Evolutionary conservation across 176 grass and related monocot genomes (phyloP).

Genomic region (Melocanna baccifera): DNA sequence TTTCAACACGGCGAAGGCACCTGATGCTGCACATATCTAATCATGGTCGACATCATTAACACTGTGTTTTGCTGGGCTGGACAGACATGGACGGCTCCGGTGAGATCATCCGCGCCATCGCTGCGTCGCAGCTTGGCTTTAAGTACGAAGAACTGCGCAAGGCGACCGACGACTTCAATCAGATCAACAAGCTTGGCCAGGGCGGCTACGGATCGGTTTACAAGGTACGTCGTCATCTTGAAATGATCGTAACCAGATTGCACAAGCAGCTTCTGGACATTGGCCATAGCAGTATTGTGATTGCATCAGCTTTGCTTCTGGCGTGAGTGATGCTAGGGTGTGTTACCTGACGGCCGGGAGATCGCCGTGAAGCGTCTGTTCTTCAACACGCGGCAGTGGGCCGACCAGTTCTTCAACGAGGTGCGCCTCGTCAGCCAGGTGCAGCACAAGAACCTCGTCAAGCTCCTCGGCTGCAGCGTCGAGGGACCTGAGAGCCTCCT

Average conservation of each 20-base stretch:
- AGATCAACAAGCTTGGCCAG: slow-evolving; percentile 77
- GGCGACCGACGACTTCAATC: slow-evolving; percentile 64
- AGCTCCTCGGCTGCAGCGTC: slow-evolving; percentile 76
- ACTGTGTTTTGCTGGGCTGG: not conserved
- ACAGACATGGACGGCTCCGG: slow-evolving; percentile 58
- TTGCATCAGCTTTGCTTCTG: not conserved
- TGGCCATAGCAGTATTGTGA: not conserved
- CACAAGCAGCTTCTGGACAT: not conserved
- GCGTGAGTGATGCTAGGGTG: slow-evolving; percentile 37
- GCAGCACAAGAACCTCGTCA: slow-evolving; percentile 86
- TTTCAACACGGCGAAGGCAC: not conserved
- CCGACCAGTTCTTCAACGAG: slow-evolving; percentile 85
- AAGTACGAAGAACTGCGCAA: slow-evolving; percentile 57
- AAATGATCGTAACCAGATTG: no score
- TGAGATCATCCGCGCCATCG: slow-evolving; percentile 58
- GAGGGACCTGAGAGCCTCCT: slow-evolving; percentile 85
- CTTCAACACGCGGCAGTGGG: slow-evolving; percentile 58
- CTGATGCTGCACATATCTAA: not conserved
- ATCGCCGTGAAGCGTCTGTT: slow-evolving; percentile 80
- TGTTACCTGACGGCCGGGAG: slow-evolving; percentile 68
- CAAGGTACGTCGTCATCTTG: slow-evolving; percentile 44
- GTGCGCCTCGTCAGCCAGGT: slow-evolving; percentile 70
- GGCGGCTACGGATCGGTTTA: slow-evolving; percentile 77
- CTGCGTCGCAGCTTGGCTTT: slow-evolving; percentile 58
- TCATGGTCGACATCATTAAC: not conserved